Evolutionary conservation across 768 basidiomycete species (phyloP), one percentile per base, ranked within the genome.

Genomic region (Dacryopinax spathularia): DNA sequence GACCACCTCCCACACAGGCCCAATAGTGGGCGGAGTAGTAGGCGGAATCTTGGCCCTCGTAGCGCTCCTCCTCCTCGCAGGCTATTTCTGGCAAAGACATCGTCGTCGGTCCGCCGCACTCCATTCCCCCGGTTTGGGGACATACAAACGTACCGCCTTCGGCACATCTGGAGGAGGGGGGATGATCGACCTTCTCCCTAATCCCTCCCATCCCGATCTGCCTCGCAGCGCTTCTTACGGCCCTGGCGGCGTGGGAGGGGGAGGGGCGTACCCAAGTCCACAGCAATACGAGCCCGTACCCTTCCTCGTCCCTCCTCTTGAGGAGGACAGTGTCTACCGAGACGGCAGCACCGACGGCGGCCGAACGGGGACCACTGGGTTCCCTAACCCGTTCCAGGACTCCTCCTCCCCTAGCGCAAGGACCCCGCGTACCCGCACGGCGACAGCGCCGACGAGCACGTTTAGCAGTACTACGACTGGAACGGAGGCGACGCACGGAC

Each of bases 1-100:
- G 33, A 34, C 66, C 15, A 63, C 65, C 25, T 65, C 61, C 35
- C 18, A 62, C 34, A 62, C 61, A 27, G 61, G 61, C 0, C 15
- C 48, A 22, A 56, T 56, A 3, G 22, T 56, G 9, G 48, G 48
- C 48, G 48, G 25, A 2, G 48, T 56, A 9, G 29, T 56, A 10
- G 48, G 25, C 22, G 29, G 48, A 15, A 13, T 56, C 6, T 29
- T 56, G 6, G 48, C 48, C 13, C 48, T 56, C 48, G 48, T 27
- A 3, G 48, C 48, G 13, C 25, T 56, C 48, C 3, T 27, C 48
- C 29, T 56, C 20, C 48, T 56, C 48, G 13, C 22, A 10, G 6
- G 9, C 48, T 56, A 27, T 29, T 56, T 56, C 48, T 63, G 33
- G 25, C 20, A 15, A 5, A 20, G 48, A 13, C 48, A 56, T 22